These are phyloP conservation scores for Epichloe scottii DNA, from an alignment of 2,329 filamentous ascomycete genomes.

Conservation along the genomic window DNA sequence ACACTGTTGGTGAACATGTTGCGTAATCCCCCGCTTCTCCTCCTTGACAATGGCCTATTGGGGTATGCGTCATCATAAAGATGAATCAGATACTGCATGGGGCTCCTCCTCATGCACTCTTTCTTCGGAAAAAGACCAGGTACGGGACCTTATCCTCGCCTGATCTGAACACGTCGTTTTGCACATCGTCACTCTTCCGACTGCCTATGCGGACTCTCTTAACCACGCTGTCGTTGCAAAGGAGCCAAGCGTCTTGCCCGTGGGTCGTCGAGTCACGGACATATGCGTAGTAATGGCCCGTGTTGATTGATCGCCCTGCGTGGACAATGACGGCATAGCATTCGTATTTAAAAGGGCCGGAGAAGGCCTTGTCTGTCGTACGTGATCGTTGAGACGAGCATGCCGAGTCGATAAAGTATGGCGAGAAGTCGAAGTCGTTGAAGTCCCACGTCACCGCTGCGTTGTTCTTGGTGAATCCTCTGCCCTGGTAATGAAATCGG, in stretches of 20 bases:
- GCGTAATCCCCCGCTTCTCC: too few species aligned
- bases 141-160: slow-evolving; percentile 30
- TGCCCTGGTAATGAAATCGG: slow-evolving; percentile 30
- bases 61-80: too few species aligned
- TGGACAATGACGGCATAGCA: slow-evolving; percentile 79
- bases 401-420: slow-evolving; percentile 25
- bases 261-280: slow-evolving; percentile 43
- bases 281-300: slow-evolving; percentile 71
- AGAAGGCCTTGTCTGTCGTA: slow-evolving; percentile 26
- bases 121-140: slow-evolving; percentile 32
- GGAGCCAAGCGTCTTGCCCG: slow-evolving; percentile 33
- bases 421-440: slow-evolving; percentile 46
- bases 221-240: slow-evolving; percentile 34
- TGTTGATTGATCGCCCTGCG: slow-evolving; percentile 50
- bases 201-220: slow-evolving; percentile 29
- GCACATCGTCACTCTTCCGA: slow-evolving; percentile 20
- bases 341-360: slow-evolving; percentile 60
- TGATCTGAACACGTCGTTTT: slow-evolving; percentile 26
- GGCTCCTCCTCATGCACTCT: slow-evolving; percentile 11
- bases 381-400: slow-evolving; percentile 13
- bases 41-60: too few species aligned
- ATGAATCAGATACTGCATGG: too few species aligned
- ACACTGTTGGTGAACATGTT: too few species aligned
- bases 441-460: slow-evolving; percentile 67
- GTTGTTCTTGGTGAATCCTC: slow-evolving; percentile 48